Evolutionary conservation across 495 filamentous ascomycete genomes (phyloP).

Genomic region (Haplographium delicatum): DNA sequence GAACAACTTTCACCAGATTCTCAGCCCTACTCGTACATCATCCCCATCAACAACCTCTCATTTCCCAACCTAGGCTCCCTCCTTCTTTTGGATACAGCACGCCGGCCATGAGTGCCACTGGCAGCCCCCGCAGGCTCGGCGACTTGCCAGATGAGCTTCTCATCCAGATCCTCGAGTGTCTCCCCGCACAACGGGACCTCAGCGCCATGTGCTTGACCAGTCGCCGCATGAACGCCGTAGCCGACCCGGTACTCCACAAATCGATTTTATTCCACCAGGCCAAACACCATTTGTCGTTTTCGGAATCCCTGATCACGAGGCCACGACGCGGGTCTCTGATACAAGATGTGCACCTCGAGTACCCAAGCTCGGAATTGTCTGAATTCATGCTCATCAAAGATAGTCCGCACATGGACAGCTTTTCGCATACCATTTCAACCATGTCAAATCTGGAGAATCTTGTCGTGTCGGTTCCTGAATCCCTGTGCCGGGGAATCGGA

Average conservation of each 20-base stretch:
- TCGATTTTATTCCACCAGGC: constrained; percentile 27
- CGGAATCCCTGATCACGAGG: constrained; percentile 27
- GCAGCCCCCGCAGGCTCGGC: constrained; percentile 6
- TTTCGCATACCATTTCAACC: constrained; percentile 28
- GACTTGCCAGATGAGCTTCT: constrained; percentile 25
- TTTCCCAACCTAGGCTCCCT: no score
- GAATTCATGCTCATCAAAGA: constrained; percentile 19
- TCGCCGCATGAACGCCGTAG: constrained; percentile 22
- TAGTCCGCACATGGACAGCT: constrained; percentile 20
- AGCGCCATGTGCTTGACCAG: constrained; percentile 27
- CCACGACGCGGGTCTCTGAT: constrained; percentile 29
- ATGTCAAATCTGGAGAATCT: constrained; percentile 33
- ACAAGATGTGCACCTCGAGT: constrained; percentile 26
- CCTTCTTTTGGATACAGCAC: no score
- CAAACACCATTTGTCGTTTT: constrained; percentile 29
- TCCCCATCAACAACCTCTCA: no score
- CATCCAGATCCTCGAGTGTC: constrained; percentile 25
- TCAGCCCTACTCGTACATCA: no score
- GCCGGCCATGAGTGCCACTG: constrained; percentile 1
- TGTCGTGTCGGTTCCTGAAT: constrained; percentile 28
- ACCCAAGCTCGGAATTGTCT: constrained; percentile 23
- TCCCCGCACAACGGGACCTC: constrained; percentile 23
- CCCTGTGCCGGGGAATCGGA: constrained; percentile 28
- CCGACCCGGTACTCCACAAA: constrained; percentile 30
- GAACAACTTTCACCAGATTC: no score